phyloP scores from a whole-genome alignment of 2,329 filamentous ascomycete species.

The Penicillium occitanis region DNA sequence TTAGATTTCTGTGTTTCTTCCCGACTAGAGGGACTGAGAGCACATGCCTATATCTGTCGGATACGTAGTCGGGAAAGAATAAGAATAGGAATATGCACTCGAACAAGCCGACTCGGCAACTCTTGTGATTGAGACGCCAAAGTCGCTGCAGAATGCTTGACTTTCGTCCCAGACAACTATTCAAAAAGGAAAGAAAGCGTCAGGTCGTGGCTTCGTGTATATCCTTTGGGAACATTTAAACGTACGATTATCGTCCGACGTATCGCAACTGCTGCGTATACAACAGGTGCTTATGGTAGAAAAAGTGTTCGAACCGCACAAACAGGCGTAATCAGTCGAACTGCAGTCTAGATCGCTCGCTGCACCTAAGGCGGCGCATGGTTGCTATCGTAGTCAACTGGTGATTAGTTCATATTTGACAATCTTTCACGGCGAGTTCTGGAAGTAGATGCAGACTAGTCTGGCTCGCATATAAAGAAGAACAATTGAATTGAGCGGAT shows the following conservation, averaged over 20 bases:
- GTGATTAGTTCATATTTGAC: neutral
- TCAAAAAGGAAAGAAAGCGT: neutral
- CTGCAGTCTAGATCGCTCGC: neutral
- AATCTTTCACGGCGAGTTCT: too few species aligned
- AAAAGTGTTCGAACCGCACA: conserved; percentile 7
- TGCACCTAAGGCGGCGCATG: conserved; percentile 5
- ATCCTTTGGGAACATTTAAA: neutral
- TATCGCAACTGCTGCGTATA: conserved; percentile 10
- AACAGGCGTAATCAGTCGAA: conserved; percentile 17
- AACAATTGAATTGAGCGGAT: neutral
- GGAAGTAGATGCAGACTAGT: neutral
- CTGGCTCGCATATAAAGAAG: neutral
- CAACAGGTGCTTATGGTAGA: conserved; percentile 6
- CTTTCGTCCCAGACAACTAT: conserved; percentile 14
- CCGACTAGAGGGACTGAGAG: neutral
- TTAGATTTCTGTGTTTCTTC: neutral
- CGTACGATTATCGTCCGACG: conserved; percentile 9
- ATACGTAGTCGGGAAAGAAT: neutral
- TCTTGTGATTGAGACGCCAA: conserved; percentile 11
- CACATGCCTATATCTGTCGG: conserved; percentile 3
- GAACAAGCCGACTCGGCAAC: conserved; percentile 12
- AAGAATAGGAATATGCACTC: conserved; percentile 11
- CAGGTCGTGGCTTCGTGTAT: neutral
- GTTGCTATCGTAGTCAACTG: neutral
- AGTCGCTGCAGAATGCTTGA: conserved; percentile 9